Evolutionary conservation across 2,329 filamentous ascomycete genomes (phyloP).

Genomic region (Elsinoe necatrix): DNA sequence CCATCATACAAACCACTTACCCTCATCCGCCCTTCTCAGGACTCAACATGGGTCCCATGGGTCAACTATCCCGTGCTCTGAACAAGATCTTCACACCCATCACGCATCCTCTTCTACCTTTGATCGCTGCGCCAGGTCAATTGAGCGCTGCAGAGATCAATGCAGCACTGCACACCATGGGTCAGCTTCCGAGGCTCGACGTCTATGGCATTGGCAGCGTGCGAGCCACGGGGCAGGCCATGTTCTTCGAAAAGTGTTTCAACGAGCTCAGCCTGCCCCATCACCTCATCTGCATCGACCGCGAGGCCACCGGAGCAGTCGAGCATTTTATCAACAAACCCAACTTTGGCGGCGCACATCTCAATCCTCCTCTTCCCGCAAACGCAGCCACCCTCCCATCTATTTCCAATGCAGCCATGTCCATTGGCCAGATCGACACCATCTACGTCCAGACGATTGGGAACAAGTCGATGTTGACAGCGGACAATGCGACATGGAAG

Average conservation of each 20-base stretch:
- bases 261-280: constrained; percentile 70
- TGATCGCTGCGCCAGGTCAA: constrained; percentile 78
- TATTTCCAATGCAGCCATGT: constrained; percentile 66
- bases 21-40: constrained; percentile 69
- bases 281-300: constrained; percentile 66
- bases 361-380: constrained; percentile 60
- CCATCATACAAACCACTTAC: constrained; percentile 60
- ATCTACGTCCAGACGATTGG: constrained; percentile 55
- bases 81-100: constrained; percentile 85
- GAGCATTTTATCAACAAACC: constrained; percentile 64
- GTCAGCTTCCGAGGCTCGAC: constrained; percentile 68
- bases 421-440: constrained; percentile 75
- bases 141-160: constrained; percentile 82
- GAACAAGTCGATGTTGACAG: constrained; percentile 51
- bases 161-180: constrained; percentile 65
- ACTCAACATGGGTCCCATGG: constrained; percentile 80
- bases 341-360: constrained; percentile 72
- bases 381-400: constrained; percentile 50
- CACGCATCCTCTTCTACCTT: constrained; percentile 73
- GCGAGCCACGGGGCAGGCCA: constrained; percentile 64
- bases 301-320: constrained; percentile 57
- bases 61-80: constrained; percentile 72
- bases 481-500: constrained; percentile 80
- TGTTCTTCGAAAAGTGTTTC: constrained; percentile 67
- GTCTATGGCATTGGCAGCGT: constrained; percentile 73